Evolutionary conservation across 2,329 filamentous ascomycete species (phyloP), one percentile per base, ranked within the genome.

Genomic region (Clonostachys solani): DNA sequence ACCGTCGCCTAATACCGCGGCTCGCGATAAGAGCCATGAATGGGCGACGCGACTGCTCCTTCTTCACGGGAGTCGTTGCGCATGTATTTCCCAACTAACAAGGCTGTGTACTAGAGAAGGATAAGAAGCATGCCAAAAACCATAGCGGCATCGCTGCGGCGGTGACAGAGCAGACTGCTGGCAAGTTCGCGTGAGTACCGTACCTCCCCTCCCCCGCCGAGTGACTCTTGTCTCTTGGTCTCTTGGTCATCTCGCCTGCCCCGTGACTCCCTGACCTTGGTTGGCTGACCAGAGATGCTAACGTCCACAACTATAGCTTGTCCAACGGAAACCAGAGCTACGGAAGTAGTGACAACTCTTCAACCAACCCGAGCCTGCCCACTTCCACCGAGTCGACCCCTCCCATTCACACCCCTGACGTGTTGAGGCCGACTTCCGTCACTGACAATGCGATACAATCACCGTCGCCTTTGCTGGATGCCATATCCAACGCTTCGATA

Each of bases 41-140:
- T 29, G 23, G 23, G 23, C 4, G 23, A 29, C 23, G 19, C 40
- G 18, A 36, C 44, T 35, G 34, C 16, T 45, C 5, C 33, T 15
- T 18, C 6, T 23, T 29, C 12, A n/a, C 36, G 44, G 18, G 34
- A 35, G 43, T 19, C 18, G n/a, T 34, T 40, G 51, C 42, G 54
- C 47, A 52, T 50, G 34, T 51, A 44, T 35, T 37, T 40, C 15
- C 44, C 50, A 40, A 45, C 15, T 18, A 38, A n/a, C 36, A 38
- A n/a, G 36, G 36, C 12, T 38, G 36, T 8, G 68, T 61, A 60
- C 33, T 33, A 47, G 77, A 77, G 69, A 78, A 77, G 62, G 67
- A 74, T 58, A 74, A 67, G 63, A 80, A 77, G 66, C 66, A 78
- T 75, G 74, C 69, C 61, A 78, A 70, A 72, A 74, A 78, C 57